phyloP scores from a whole-genome alignment of 768 basidiomycete species.

The Termitomyces sp. region DNA sequence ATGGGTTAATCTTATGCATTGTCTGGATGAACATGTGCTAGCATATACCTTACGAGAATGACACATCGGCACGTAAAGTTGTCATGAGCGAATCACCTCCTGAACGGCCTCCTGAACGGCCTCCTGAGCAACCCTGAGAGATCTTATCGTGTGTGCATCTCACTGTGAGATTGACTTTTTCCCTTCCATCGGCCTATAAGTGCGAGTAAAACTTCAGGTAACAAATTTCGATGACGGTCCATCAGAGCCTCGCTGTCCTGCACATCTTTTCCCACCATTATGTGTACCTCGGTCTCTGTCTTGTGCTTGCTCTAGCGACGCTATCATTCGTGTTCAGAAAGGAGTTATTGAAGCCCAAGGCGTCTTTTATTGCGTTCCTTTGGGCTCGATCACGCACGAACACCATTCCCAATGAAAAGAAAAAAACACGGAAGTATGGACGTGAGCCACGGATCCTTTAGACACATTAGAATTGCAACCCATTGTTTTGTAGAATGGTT shows the following conservation, averaged over 20 bases:
- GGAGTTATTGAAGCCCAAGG: not conserved
- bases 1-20: not conserved
- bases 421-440: slow-evolving; percentile 7
- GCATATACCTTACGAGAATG: too few species aligned
- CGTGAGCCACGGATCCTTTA: not conserved
- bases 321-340: not conserved
- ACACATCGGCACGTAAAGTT: not conserved
- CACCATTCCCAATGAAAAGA: not conserved
- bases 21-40: too few species aligned
- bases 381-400: not conserved
- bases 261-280: not conserved
- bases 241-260: not conserved
- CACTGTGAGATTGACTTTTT: not conserved
- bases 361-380: not conserved
- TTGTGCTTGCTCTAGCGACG: not conserved
- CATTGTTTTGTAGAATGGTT: slow-evolving; percentile 40
- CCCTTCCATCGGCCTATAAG: not conserved
- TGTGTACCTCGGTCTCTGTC: not conserved
- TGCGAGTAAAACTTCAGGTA: not conserved
- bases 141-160: not conserved
- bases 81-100: too few species aligned
- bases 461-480: not conserved
- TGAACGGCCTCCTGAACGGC: not conserved
- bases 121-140: not conserved
- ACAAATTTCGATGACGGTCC: not conserved